Evolutionary conservation across 345 rosid genomes (phyloP), one percentile per base, ranked within the genome.

Genomic region (Citrus mangshanensis): DNA sequence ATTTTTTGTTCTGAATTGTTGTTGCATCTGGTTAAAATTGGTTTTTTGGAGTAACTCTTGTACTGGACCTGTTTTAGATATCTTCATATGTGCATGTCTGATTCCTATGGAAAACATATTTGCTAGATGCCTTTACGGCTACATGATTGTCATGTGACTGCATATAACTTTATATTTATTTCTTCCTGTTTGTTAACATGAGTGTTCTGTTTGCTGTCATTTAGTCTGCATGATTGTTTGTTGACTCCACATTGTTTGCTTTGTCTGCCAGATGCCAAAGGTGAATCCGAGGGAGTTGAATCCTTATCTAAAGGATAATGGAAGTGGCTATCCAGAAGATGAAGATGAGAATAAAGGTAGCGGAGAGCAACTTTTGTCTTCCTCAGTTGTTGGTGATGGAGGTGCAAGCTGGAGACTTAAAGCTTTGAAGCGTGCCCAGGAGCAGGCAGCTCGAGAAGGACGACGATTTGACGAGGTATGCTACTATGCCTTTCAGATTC

Each of bases 401-500:
- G 99, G 98, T 67, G 94, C 95, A 7, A 96, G 99, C 78, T 96
- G 99, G 98, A 89, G 97, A 84, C 82, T 94, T 75, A 96, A 94
- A 86, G 91, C 97, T 55, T 84, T 93, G 73, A 95, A 89, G 86
- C 93, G 98, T 75, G 92, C 98, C 7, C 84, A 88, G 74, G 99
- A 95, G 88, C 97, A 95, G 77, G 98, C 99, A 35, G 92, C 88
- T 21, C 90, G 99, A 77, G 97, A 95, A 34, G 99, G 98, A 49
- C 83, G 86, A 73, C 84, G 75, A 32, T 84, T 93, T 55, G 88
- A 89, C 22, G 93, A 94, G 84, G 98, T 93, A 75, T 75, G 73
- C 28, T 83, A 69, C 30, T 68, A 42, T 30, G 7, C 30, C 76
- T 56, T 27, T 18, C 60, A 35, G n/a, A 30, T 79, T 32, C 22